Conservation (phyloP, 192 early-diverging fungal genomes). For the Linnemannia exigua region DNA sequence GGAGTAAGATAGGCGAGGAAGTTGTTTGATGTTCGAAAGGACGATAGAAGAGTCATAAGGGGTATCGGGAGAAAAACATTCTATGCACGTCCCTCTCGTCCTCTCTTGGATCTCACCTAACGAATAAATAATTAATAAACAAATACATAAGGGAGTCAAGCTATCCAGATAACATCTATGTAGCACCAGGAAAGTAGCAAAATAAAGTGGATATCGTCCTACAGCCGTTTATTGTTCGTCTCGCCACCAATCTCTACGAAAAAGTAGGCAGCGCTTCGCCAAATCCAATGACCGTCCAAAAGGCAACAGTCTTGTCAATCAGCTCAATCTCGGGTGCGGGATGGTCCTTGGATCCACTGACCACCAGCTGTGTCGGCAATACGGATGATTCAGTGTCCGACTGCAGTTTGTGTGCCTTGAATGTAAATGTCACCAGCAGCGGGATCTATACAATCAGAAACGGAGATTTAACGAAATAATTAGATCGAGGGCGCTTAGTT, state of each 20-base stretch:
- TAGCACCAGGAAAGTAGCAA: too few species aligned
- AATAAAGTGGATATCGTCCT: too few species aligned
- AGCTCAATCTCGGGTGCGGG: conserved; percentile 47
- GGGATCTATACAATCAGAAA: conserved; percentile 66
- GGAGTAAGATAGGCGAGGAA: too few species aligned
- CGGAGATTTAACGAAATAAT: background rate
- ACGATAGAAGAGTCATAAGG: too few species aligned
- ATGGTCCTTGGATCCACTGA: conserved; percentile 32
- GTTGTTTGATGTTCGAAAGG: too few species aligned
- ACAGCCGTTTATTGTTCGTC: too few species aligned
- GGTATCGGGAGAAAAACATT: too few species aligned
- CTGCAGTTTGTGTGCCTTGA: conserved; percentile 51
- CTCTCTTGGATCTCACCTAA: too few species aligned
- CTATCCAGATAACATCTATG: too few species aligned
- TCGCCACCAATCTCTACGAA: background rate
- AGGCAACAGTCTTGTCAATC: conserved; percentile 62
- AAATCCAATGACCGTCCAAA: conserved; percentile 74
- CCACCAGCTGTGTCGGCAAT: conserved; percentile 42
- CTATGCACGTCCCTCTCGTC: too few species aligned
- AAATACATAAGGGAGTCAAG: too few species aligned
- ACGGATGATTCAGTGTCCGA: conserved; percentile 45
- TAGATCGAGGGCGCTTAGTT: background rate
- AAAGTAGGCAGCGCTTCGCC: conserved; percentile 57
- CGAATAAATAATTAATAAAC: too few species aligned
- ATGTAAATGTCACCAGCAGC: conserved; percentile 68